Conservation (phyloP, 495 filamentous ascomycete genomes). For the Penicillium mononematosum region DNA sequence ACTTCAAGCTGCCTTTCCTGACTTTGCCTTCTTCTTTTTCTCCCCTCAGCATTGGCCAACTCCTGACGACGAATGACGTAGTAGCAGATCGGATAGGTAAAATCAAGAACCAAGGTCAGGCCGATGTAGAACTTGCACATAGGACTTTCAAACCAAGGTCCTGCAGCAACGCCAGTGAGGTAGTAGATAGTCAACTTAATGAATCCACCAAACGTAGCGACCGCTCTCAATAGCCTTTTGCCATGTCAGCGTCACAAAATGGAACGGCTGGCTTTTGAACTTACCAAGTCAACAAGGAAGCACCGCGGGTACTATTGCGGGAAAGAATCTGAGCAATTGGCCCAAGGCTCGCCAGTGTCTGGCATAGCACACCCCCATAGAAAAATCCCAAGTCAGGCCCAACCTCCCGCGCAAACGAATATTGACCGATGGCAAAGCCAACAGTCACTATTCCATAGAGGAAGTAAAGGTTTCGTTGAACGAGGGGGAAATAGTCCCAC, state of each 20-base stretch:
- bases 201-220: conserved; percentile 6
- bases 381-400: conserved; percentile 6
- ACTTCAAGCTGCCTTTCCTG: neutral
- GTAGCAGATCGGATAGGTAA: neutral
- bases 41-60: neutral
- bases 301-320: conserved; percentile 3
- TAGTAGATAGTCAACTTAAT: conserved; percentile 7
- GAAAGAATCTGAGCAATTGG: conserved; percentile 1
- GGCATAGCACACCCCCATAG: conserved; percentile 3
- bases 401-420: neutral
- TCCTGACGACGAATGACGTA: conserved; percentile 1
- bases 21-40: neutral
- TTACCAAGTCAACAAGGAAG: conserved; percentile 4
- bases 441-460: neutral
- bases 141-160: conserved; percentile 2
- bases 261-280: neutral
- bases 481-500: neutral
- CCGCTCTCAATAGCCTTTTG: neutral
- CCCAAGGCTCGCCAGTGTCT: conserved; percentile 1
- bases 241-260: neutral
- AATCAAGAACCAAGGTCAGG: neutral
- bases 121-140: conserved; percentile 7
- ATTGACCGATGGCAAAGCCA: neutral
- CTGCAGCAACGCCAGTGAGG: neutral
- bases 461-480: neutral